Percentiles rank a stretch among this genome's conserved stretches.
These are phyloP conservation scores for Microthlaspi erraticum DNA, from an alignment of 345 rosid species.

Conservation along the genomic window DNA sequence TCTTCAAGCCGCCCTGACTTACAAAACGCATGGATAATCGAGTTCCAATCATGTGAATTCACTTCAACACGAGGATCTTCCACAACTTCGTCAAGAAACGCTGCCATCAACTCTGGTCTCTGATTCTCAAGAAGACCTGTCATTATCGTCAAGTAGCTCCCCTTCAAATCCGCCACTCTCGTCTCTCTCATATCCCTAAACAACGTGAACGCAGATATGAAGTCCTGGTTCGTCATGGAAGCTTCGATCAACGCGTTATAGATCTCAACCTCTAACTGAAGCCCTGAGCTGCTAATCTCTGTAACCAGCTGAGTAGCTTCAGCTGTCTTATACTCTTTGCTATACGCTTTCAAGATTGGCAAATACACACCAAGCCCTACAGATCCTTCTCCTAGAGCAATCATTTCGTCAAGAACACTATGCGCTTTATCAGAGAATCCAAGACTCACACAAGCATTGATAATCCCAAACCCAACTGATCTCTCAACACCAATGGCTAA, in stretches of 20 bases:
- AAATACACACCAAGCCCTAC: constrained; percentile 80
- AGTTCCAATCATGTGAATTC: constrained; percentile 96
- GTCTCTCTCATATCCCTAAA: constrained; percentile 91
- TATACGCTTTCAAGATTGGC: constrained; percentile 83
- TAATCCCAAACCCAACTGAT: constrained; percentile 72
- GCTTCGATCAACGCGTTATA: constrained; percentile 78
- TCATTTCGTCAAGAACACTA: constrained; percentile 78
- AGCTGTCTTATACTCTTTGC: constrained; percentile 80
- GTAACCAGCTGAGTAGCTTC: constrained; percentile 91
- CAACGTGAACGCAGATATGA: constrained; percentile 82
- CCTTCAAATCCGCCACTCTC: constrained; percentile 63
- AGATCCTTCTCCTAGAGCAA: constrained; percentile 61
- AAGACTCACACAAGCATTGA: constrained; percentile 75
- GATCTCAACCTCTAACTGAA: constrained; percentile 64
- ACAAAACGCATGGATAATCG: constrained; percentile 93
- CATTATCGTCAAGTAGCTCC: constrained; percentile 87
- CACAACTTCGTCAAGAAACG: constrained; percentile 86
- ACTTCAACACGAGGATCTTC: constrained; percentile 91
- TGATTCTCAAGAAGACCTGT: constrained; percentile 84
- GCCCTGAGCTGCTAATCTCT: constrained; percentile 74
- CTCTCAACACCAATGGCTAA: constrained; percentile 40
- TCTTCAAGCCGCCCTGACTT: constrained; percentile 88
- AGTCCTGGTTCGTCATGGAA: constrained; percentile 92
- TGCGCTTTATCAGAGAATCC: constrained; percentile 88
- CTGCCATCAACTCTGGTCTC: constrained; percentile 88